Percentiles rank a stretch among this genome's conserved stretches.
Conservation (phyloP, 805 yeast genomes). For the Candida schatavii region DNA sequence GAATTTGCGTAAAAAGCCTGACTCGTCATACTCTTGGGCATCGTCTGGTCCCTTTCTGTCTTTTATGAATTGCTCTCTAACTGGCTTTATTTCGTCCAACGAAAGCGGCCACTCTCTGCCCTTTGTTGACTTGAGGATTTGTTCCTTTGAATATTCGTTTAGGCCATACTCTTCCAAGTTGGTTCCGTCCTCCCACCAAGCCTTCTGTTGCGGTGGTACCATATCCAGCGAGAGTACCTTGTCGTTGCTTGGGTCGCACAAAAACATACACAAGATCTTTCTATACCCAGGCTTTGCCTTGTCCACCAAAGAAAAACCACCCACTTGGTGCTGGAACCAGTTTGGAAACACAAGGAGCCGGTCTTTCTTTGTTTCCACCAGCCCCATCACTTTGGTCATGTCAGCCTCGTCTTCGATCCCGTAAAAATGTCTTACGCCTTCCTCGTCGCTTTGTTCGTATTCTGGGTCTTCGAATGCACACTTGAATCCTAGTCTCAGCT, state of each 20-base stretch:
- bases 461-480: constrained; percentile 18
- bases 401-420: constrained; percentile 22
- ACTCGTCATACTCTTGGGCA: constrained; percentile 15
- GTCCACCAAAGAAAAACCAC: constrained; percentile 35
- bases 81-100: constrained; percentile 22
- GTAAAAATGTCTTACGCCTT: constrained; percentile 15
- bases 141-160: background rate
- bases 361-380: constrained; percentile 16
- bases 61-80: constrained; percentile 28
- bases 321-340: constrained; percentile 37
- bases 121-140: background rate
- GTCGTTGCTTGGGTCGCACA: constrained; percentile 33
- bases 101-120: constrained; percentile 14
- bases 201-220: constrained; percentile 28
- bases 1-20: constrained; percentile 18
- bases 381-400: constrained; percentile 16
- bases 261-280: constrained; percentile 38
- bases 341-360: constrained; percentile 31
- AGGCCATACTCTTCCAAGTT: background rate
- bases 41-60: too few species aligned
- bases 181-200: constrained; percentile 5
- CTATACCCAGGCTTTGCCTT: constrained; percentile 34
- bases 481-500: constrained; percentile 23
- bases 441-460: constrained; percentile 26
- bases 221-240: constrained; percentile 18